phyloP scores from a whole-genome alignment of 2,329 filamentous ascomycete genomes.

The Ascosphaera aggregata region DNA sequence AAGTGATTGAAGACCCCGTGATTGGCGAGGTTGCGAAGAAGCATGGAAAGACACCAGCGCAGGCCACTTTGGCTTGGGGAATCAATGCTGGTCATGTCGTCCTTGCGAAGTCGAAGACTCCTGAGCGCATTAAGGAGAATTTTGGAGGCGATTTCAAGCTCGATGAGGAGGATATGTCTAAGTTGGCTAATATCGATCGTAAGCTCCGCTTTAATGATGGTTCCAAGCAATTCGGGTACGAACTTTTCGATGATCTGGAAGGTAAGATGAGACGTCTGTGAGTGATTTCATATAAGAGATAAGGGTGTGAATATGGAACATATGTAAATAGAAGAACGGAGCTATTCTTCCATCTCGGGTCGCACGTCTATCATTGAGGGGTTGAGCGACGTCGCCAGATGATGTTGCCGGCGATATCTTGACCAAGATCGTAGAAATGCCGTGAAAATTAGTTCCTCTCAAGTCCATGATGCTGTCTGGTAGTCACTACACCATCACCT shows the following conservation, averaged over 20 bases:
- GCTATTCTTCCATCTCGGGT: too few relatives aligned
- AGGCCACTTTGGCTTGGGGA: constrained; percentile 32
- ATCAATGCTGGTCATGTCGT: constrained; percentile 27
- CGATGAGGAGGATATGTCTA: constrained; percentile 30
- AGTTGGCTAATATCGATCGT: constrained; percentile 31
- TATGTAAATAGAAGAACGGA: too few relatives aligned
- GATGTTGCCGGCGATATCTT: too few relatives aligned
- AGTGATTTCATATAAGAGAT: too few relatives aligned
- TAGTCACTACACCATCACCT: too few relatives aligned
- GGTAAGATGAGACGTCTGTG: constrained; percentile 29
- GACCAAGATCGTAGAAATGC: too few relatives aligned
- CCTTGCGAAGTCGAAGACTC: constrained; percentile 29
- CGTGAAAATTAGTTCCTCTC: too few relatives aligned
- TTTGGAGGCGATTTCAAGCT: constrained; percentile 34
- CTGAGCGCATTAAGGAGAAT: constrained; percentile 20
- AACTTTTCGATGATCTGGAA: constrained; percentile 36
- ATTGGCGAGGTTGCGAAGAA: constrained; percentile 28
- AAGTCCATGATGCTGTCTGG: too few relatives aligned
- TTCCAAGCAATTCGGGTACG: constrained; percentile 29
- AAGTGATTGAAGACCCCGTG: constrained; percentile 28
- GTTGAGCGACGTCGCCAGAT: too few relatives aligned
- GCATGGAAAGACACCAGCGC: constrained; percentile 26
- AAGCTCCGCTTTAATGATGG: constrained; percentile 41
- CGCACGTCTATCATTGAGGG: too few relatives aligned
- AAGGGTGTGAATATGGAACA: too few relatives aligned